Percentiles rank a stretch among this genome's conserved stretches.
These are phyloP conservation scores for Canna indica DNA, from an alignment of 176 grass and related monocot genomes.

Conservation along the genomic window DNA sequence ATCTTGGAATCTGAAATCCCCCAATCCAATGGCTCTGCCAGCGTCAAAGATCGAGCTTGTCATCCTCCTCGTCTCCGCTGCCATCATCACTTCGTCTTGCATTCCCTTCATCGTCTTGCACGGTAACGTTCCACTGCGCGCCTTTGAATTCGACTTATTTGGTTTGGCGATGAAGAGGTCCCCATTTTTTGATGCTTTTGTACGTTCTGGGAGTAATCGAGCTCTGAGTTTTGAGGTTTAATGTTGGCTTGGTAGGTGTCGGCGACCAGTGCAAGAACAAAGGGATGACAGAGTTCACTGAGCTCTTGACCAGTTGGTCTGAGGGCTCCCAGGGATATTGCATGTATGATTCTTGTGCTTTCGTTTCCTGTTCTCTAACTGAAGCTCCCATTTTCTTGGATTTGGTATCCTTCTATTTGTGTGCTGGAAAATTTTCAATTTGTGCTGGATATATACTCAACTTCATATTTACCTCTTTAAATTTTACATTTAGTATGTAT, in stretches of 20 bases:
- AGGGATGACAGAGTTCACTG: slow-evolving; percentile 64
- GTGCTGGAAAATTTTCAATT: no score
- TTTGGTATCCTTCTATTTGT: background rate
- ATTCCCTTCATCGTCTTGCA: slow-evolving; percentile 71
- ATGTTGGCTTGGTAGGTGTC: slow-evolving; percentile 32
- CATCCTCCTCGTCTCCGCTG: background rate
- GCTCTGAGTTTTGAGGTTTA: background rate
- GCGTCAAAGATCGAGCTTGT: background rate
- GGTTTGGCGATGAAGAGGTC: background rate
- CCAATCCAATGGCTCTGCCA: background rate
- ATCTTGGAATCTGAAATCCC: no score
- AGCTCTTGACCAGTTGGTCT: slow-evolving; percentile 63
- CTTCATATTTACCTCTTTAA: no score
- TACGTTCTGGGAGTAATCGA: background rate
- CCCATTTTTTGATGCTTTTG: no score
- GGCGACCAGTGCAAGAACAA: slow-evolving; percentile 79
- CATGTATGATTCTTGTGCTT: slow-evolving; percentile 32
- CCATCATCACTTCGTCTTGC: slow-evolving; percentile 12
- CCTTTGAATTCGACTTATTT: background rate
- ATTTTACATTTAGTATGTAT: no score
- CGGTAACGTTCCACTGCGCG: slow-evolving; percentile 24
- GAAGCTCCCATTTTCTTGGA: background rate
- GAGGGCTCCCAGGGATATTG: slow-evolving; percentile 81
- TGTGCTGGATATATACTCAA: no score
- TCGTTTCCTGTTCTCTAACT: background rate